Evolutionary conservation across 129 eudicot genomes (phyloP), one percentile per base, ranked within the genome.

Genomic region (Glebionis coronaria): DNA sequence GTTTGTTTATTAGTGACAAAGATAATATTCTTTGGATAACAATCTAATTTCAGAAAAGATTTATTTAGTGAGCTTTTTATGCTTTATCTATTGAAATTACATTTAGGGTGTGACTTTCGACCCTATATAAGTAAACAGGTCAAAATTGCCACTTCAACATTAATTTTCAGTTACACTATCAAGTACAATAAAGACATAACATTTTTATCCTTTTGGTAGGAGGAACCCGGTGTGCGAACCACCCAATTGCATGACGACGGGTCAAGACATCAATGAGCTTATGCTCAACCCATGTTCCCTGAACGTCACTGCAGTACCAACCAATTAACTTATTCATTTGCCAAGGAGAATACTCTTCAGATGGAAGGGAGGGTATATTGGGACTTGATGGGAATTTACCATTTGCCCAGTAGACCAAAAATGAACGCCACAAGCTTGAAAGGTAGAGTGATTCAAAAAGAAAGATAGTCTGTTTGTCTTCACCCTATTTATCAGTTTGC

Each of bases 211-310:
- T 56, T 16, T 56, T 70, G 19, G 46, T 79, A 93, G 97, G 99
- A 89, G 44, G 99, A 93, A 52, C 83, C 97, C 14, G 81, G 81
- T 75, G 84, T 93, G 67, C 79, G 97, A 80, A 80, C 88, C 66
- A 60, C 92, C 12, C 99, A 90, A 69, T 70, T 90, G 90, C 97
- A 88, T 71, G 99, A 88, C 42, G 84, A 90, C 63, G 83, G 86
- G 42, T 51, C 92, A 69, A 80, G 93, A 60, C 95, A 86, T 77
- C 60, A 85, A 73, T 92, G 79, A 85, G 56, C 60, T 49, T 53
- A 21, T 44, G 20, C 11, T 63, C 16, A 12, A 9, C 50, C 42
- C 16, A 1, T 28, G 47, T 47, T 44, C 45, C 58, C 20, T 8
- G 29, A 35, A 35, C 42, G 42, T 35, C 9, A 35, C 40, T 4